A percentile compares a stretch with the other conserved stretches of the same genome.
Evolutionary conservation across 1,284 basidiomycete genomes (phyloP).

Genomic region (Porogramme epimiltina): DNA sequence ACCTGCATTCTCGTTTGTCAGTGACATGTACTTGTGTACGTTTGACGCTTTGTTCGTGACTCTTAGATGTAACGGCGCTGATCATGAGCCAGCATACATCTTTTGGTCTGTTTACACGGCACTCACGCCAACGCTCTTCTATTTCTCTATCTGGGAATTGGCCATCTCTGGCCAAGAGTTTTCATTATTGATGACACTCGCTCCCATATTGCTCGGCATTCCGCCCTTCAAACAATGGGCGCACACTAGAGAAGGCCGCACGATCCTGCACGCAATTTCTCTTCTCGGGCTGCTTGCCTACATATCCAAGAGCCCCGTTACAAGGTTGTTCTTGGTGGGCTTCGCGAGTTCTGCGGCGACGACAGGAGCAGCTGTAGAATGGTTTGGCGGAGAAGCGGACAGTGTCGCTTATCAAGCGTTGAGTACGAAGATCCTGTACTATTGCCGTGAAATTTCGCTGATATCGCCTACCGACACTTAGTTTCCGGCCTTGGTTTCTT

Average conservation of each 20-base stretch:
- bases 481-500: constrained; percentile 72
- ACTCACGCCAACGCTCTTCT: constrained; percentile 85
- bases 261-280: constrained; percentile 50
- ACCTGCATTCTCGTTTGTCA: constrained; percentile 24
- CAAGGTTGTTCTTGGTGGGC: constrained; percentile 60
- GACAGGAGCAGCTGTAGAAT: constrained; percentile 55
- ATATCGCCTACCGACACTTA: constrained; percentile 29
- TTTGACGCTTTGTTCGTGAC: neutral
- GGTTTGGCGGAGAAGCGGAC: constrained; percentile 42
- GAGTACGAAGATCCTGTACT: constrained; percentile 44
- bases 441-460: neutral
- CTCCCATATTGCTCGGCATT: constrained; percentile 63
- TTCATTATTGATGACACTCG: constrained; percentile 66
- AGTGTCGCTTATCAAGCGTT: constrained; percentile 52
- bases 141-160: constrained; percentile 90
- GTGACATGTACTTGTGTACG: constrained; percentile 35
- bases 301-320: constrained; percentile 51
- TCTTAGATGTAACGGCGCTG: neutral
- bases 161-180: constrained; percentile 80
- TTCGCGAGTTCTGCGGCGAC: constrained; percentile 54
- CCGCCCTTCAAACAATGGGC: constrained; percentile 46
- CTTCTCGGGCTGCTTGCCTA: constrained; percentile 67
- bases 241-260: constrained; percentile 48
- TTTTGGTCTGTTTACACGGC: constrained; percentile 90
- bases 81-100: constrained; percentile 62